Percentiles rank a stretch among this genome's conserved stretches.
Evolutionary conservation across 768 basidiomycete genomes (phyloP).

Genomic region (Exsudoporus frostii): DNA sequence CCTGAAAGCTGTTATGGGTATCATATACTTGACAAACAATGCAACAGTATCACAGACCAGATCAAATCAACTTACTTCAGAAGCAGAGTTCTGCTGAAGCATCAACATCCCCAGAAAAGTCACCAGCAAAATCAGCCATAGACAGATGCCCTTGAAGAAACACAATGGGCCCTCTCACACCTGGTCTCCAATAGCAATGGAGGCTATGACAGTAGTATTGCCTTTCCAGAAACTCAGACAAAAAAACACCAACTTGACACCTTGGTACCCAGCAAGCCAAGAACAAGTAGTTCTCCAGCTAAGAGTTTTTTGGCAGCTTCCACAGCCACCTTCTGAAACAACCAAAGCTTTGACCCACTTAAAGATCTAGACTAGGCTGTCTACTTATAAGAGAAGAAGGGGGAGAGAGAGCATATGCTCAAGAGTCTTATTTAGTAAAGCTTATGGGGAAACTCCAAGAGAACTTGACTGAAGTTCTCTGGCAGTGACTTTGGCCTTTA

Average conservation of each 20-base stretch:
- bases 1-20: conserved; percentile 7
- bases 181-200: conserved; percentile 11
- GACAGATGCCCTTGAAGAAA: conserved; percentile 31
- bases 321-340: conserved; percentile 20
- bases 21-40: conserved; percentile 26
- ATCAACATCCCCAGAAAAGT: conserved; percentile 11
- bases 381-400: too few species aligned
- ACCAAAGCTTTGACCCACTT: too few species aligned
- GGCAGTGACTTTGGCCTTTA: too few species aligned
- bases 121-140: conserved; percentile 17
- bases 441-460: too few species aligned
- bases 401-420: too few species aligned
- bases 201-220: conserved; percentile 27
- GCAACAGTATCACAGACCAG: conserved; percentile 23
- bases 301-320: conserved; percentile 1
- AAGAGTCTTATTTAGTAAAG: too few species aligned
- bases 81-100: background rate
- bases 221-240: conserved; percentile 41
- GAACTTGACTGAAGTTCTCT: too few species aligned
- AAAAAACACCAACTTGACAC: conserved; percentile 38
- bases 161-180: conserved; percentile 19
- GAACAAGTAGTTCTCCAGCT: conserved; percentile 10
- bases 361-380: too few species aligned
- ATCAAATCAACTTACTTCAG: conserved; percentile 17
- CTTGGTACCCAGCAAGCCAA: conserved; percentile 10